These are phyloP conservation scores for Pachysolen tannophilus DNA, from an alignment of 805 yeast species.

Conservation along the genomic window DNA sequence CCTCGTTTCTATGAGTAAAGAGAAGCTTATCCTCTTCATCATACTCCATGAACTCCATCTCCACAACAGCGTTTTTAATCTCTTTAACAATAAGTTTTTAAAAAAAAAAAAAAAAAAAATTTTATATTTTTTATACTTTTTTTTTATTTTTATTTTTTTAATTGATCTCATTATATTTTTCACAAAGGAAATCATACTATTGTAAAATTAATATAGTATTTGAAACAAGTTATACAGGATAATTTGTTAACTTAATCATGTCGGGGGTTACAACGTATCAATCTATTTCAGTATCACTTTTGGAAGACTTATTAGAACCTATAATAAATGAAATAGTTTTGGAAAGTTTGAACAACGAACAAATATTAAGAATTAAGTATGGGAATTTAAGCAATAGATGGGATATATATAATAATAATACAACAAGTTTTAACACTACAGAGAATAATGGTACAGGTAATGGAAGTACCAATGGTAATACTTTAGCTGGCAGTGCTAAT, in stretches of 20 bases:
- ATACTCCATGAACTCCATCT: not conserved
- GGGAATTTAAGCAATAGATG: conserved; percentile 23
- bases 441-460: conserved; percentile 5
- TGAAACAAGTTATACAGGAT: too few relatives aligned
- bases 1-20: conserved; percentile 7
- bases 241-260: too few relatives aligned
- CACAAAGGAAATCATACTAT: not conserved
- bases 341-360: conserved; percentile 21
- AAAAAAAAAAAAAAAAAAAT: conserved; percentile 1
- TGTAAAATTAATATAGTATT: not conserved
- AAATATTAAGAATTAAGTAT: conserved; percentile 20
- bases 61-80: not conserved
- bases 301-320: conserved; percentile 25
- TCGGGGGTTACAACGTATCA: conserved; percentile 20
- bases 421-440: not conserved
- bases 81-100: not conserved
- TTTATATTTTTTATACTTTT: not conserved
- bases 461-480: conserved; percentile 9
- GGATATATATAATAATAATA: conserved; percentile 20
- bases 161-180: not conserved
- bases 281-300: conserved; percentile 21
- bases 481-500: conserved; percentile 10
- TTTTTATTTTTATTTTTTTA: not conserved
- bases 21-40: not conserved
- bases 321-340: conserved; percentile 24